Evolutionary conservation across 2,329 filamentous ascomycete species (phyloP).

Genomic region (Acephala macrosclerotiorum): DNA sequence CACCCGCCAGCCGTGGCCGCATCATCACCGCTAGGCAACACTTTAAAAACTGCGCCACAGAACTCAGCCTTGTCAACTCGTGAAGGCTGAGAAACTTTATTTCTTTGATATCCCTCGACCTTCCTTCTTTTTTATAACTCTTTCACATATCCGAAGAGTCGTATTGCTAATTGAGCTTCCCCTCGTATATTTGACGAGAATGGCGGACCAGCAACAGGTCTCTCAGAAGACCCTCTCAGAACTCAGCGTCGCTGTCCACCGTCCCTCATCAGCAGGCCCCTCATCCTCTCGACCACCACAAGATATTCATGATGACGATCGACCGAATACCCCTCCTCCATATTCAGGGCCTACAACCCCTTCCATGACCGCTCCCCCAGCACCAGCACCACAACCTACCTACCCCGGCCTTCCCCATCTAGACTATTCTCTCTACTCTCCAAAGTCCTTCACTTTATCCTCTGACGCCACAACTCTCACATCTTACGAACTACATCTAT

Average conservation of each 20-base stretch:
- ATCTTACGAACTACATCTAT: conserved; percentile 57
- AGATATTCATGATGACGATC: conserved; percentile 27
- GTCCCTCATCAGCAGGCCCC: conserved; percentile 29
- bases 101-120: background rate
- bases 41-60: conserved; percentile 24
- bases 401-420: conserved; percentile 38
- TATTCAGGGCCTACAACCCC: conserved; percentile 37
- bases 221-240: conserved; percentile 33
- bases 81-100: conserved; percentile 7
- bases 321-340: conserved; percentile 37
- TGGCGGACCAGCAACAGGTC: conserved; percentile 13
- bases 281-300: conserved; percentile 19
- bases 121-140: background rate
- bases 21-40: conserved; percentile 20
- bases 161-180: background rate
- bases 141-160: background rate
- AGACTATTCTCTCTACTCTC: conserved; percentile 51
- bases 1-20: conserved; percentile 4
- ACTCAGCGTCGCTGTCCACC: conserved; percentile 29
- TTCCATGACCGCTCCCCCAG: conserved; percentile 13
- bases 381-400: conserved; percentile 20
- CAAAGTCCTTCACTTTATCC: conserved; percentile 59
- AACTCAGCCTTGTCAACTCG: conserved; percentile 25
- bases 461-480: conserved; percentile 56
- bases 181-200: background rate